These are phyloP conservation scores for Hamamelis virginiana DNA, from an alignment of 164 flowering plant species.

Conservation along the genomic window DNA sequence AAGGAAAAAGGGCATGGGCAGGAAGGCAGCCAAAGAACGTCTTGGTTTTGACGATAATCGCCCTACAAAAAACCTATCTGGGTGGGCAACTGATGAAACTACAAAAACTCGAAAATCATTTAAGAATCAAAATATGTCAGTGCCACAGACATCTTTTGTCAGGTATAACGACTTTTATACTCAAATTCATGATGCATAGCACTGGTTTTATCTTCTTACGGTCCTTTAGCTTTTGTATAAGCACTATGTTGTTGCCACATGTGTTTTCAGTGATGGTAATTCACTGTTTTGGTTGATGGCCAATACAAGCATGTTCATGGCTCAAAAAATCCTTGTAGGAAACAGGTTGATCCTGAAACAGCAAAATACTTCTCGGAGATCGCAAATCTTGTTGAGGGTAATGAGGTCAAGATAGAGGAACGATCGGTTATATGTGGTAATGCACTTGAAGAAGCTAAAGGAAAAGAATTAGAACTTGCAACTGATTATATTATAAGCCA, in stretches of 20 bases:
- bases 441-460: constrained; percentile 87
- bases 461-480: constrained; percentile 83
- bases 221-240: not conserved
- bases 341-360: constrained; percentile 84
- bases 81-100: constrained; percentile 9
- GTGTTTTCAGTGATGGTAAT: not conserved
- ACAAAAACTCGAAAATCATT: constrained; percentile 22
- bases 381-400: constrained; percentile 69
- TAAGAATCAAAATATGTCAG: constrained; percentile 24
- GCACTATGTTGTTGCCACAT: not conserved
- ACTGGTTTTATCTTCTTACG: not conserved
- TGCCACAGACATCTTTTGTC: constrained; percentile 31
- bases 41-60: constrained; percentile 22
- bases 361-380: constrained; percentile 76
- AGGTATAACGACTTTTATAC: constrained; percentile 37
- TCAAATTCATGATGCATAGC: not conserved
- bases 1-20: constrained; percentile 32
- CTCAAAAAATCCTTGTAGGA: constrained; percentile 42
- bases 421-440: constrained; percentile 68
- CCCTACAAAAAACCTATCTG: constrained; percentile 19
- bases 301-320: constrained; percentile 6
- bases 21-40: constrained; percentile 31
- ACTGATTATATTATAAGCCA: constrained; percentile 82
- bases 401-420: constrained; percentile 64
- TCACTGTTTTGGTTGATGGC: not conserved